Percentiles rank a stretch among this genome's conserved stretches.
Evolutionary conservation across 108 stramenopile genomes (phyloP).

Genomic region (Fragilaria radians): DNA sequence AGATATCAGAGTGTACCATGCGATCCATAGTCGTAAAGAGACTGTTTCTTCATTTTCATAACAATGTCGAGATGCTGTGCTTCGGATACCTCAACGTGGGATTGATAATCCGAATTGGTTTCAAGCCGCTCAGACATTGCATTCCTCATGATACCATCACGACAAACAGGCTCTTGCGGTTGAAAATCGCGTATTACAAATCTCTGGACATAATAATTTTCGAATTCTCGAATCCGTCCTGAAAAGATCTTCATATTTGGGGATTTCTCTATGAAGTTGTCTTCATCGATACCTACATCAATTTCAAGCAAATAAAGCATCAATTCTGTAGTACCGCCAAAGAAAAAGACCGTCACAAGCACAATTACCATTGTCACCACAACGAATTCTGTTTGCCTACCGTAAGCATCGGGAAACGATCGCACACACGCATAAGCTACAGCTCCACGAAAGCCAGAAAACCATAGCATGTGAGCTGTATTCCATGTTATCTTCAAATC

Average conservation of each 20-base stretch:
- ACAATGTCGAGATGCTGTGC: not conserved
- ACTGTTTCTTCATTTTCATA: not conserved
- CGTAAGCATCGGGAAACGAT: constrained; percentile 45
- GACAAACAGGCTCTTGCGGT: not conserved
- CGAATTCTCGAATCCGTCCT: not conserved
- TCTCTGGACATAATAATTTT: not conserved
- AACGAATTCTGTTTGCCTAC: constrained; percentile 32
- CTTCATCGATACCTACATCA: constrained; percentile 38
- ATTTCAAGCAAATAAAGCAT: constrained; percentile 34
- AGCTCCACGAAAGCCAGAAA: constrained; percentile 66
- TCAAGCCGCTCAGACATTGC: not conserved
- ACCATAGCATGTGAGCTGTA: constrained; percentile 66
- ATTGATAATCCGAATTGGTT: not conserved
- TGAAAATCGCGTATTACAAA: not conserved
- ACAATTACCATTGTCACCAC: constrained; percentile 55
- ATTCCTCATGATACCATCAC: not conserved
- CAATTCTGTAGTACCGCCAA: constrained; percentile 43
- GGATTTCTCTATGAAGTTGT: constrained; percentile 43
- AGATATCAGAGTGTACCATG: not conserved
- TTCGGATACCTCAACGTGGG: not conserved
- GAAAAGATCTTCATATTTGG: not conserved
- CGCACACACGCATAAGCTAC: constrained; percentile 68
- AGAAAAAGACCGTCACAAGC: constrained; percentile 38
- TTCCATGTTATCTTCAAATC: constrained; percentile 44
- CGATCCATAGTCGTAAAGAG: not conserved